These are phyloP conservation scores for Maudiozyma bulderi DNA, from an alignment of 805 yeast genomes.

Conservation along the genomic window DNA sequence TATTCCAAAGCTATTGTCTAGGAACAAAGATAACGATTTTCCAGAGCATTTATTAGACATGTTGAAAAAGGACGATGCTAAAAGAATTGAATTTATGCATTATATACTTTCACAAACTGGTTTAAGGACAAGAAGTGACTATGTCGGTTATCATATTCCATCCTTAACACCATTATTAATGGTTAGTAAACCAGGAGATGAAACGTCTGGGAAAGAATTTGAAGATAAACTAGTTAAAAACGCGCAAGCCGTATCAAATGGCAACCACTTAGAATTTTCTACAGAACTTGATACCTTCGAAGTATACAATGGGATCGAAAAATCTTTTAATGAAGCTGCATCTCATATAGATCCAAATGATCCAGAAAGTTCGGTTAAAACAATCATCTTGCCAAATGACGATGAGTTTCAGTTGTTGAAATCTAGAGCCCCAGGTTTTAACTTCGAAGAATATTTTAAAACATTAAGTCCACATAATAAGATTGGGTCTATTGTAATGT, in stretches of 20 bases:
- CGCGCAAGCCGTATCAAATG: slow-evolving; percentile 28
- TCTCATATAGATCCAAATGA: slow-evolving; percentile 31
- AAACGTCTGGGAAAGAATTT: slow-evolving; percentile 6
- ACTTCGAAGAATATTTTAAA: slow-evolving; percentile 45
- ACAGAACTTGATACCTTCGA: slow-evolving; percentile 22
- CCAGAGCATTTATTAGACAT: slow-evolving; percentile 31
- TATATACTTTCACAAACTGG: slow-evolving; percentile 52
- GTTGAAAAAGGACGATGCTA: slow-evolving; percentile 36
- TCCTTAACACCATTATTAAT: slow-evolving; percentile 57
- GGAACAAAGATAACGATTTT: slow-evolving; percentile 25
- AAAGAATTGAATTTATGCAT: slow-evolving; percentile 48
- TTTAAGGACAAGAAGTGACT: slow-evolving; percentile 47
- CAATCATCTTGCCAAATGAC: slow-evolving; percentile 36
- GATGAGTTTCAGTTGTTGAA: slow-evolving; percentile 39
- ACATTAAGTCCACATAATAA: slow-evolving; percentile 26
- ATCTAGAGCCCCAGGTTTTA: slow-evolving; percentile 63
- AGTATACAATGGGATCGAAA: slow-evolving; percentile 15
- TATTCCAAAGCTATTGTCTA: slow-evolving; percentile 42
- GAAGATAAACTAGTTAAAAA: slow-evolving; percentile 7
- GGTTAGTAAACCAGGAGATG: slow-evolving; percentile 18
- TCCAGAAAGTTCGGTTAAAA: slow-evolving; percentile 47
- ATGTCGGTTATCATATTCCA: slow-evolving; percentile 42
- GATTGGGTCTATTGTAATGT: slow-evolving; percentile 57
- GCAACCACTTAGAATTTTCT: slow-evolving; percentile 34
- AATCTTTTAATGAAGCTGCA: slow-evolving; percentile 9